Evolutionary conservation across 805 yeast species (phyloP).

Genomic region (Cyberlindnera meyerae): DNA sequence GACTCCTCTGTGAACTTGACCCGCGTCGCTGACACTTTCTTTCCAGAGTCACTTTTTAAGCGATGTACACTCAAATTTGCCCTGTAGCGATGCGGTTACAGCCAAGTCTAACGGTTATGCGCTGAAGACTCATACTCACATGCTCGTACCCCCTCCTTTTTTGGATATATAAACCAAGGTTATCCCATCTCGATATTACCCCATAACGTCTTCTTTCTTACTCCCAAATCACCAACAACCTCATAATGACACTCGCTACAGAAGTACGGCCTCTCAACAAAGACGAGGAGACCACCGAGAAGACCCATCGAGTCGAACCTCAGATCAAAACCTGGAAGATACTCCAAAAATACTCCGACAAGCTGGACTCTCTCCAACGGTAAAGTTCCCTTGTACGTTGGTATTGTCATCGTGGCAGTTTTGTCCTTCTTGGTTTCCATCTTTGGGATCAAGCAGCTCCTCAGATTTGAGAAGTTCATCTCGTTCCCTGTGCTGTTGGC

Average conservation of each 20-base stretch:
- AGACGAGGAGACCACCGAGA: conserved; percentile 6
- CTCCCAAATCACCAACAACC: too few relatives aligned
- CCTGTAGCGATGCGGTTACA: too few relatives aligned
- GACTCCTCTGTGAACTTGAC: too few relatives aligned
- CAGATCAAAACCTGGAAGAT: conserved; percentile 22
- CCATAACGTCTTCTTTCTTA: too few relatives aligned
- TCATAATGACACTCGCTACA: background rate
- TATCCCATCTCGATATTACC: too few relatives aligned
- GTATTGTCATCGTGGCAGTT: conserved; percentile 65
- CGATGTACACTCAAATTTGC: too few relatives aligned
- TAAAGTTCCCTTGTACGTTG: conserved; percentile 64
- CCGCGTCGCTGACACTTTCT: too few relatives aligned
- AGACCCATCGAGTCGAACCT: conserved; percentile 7
- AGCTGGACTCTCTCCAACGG: conserved; percentile 59
- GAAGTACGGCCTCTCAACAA: background rate
- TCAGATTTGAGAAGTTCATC: conserved; percentile 61
- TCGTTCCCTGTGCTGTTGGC: conserved; percentile 66
- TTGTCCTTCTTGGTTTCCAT: conserved; percentile 63
- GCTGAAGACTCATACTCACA: too few relatives aligned
- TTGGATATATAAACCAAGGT: too few relatives aligned
- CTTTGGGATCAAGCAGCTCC: conserved; percentile 71
- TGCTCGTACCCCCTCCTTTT: too few relatives aligned
- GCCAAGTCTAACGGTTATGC: too few relatives aligned
- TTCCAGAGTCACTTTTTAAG: too few relatives aligned
- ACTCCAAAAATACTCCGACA: conserved; percentile 33